Evolutionary conservation across 768 basidiomycete genomes (phyloP).

Genomic region (Tricholomella constricta): DNA sequence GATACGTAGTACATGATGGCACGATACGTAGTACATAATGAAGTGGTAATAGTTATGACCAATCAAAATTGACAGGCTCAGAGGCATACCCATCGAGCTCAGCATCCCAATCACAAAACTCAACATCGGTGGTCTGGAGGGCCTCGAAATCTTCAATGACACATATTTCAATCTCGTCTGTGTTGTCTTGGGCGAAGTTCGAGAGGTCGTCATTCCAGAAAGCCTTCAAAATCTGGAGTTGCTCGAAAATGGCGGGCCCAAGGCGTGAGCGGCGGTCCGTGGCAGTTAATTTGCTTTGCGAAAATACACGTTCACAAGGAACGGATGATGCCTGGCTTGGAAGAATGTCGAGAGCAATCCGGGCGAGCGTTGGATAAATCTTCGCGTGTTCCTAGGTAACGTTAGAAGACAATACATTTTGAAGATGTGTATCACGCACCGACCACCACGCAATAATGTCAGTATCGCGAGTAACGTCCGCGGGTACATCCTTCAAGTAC

Average conservation of each 20-base stretch:
- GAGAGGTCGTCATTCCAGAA: not conserved
- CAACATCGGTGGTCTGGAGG: no score
- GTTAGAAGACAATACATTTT: no score
- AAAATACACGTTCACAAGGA: slow-evolving; percentile 19
- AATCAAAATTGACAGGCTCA: no score
- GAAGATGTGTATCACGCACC: no score
- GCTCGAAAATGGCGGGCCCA: slow-evolving; percentile 1
- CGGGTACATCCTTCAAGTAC: slow-evolving; percentile 17
- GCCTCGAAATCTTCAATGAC: not conserved
- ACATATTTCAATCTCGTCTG: not conserved
- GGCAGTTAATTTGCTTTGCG: slow-evolving; percentile 3
- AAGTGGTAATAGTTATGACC: no score
- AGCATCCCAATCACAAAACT: no score
- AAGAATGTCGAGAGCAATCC: slow-evolving; percentile 18
- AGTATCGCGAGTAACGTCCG: no score
- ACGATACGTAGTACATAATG: no score
- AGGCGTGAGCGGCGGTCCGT: slow-evolving; percentile 3
- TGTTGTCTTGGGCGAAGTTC: slow-evolving; percentile 38
- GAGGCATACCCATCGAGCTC: no score
- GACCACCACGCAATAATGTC: slow-evolving; percentile 21
- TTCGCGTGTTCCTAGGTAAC: not conserved
- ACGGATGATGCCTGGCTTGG: slow-evolving; percentile 23
- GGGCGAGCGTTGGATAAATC: slow-evolving; percentile 16
- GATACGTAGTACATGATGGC: no score
- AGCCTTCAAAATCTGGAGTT: slow-evolving; percentile 11